phyloP scores from a whole-genome alignment of 2,329 filamentous ascomycete genomes.

The Coniochaeta sp. region DNA sequence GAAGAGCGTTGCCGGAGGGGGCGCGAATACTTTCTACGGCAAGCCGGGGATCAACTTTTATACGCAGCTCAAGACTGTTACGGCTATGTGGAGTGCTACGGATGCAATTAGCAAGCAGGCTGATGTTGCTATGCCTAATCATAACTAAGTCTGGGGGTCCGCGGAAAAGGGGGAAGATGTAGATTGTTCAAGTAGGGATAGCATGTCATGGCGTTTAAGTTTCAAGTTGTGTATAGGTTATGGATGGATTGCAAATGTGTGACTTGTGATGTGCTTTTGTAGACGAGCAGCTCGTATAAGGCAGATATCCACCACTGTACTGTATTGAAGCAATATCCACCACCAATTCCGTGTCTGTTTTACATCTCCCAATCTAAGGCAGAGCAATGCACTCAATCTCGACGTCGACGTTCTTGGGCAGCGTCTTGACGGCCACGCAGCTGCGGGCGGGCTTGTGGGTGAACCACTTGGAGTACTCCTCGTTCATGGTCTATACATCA shows the following conservation, averaged over 20 bases:
- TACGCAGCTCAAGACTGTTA: constrained; percentile 97
- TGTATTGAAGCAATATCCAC: no score
- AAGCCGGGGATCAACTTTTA: constrained; percentile 90
- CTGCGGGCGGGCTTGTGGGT: constrained; percentile 78
- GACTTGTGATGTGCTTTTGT: no score
- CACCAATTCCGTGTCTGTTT: no score
- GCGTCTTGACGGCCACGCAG: constrained; percentile 83
- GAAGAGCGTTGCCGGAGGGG: constrained; percentile 86
- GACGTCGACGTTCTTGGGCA: constrained; percentile 79
- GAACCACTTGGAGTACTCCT: constrained; percentile 78
- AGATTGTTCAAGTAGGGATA: background rate
- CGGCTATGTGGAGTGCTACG: constrained; percentile 78
- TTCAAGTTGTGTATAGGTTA: background rate
- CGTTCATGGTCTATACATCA: constrained; percentile 63
- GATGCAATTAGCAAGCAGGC: constrained; percentile 84
- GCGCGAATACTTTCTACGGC: constrained; percentile 92
- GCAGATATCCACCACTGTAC: no score
- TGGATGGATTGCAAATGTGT: no score
- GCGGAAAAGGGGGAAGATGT: background rate
- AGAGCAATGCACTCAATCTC: constrained; percentile 87
- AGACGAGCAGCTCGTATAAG: no score
- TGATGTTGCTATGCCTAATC: constrained; percentile 76
- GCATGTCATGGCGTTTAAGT: background rate
- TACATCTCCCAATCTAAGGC: constrained; percentile 42
- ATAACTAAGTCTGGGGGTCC: constrained; percentile 20